Evolutionary conservation across 495 filamentous ascomycete genomes (phyloP).

Genomic region (Penicillium herquei): DNA sequence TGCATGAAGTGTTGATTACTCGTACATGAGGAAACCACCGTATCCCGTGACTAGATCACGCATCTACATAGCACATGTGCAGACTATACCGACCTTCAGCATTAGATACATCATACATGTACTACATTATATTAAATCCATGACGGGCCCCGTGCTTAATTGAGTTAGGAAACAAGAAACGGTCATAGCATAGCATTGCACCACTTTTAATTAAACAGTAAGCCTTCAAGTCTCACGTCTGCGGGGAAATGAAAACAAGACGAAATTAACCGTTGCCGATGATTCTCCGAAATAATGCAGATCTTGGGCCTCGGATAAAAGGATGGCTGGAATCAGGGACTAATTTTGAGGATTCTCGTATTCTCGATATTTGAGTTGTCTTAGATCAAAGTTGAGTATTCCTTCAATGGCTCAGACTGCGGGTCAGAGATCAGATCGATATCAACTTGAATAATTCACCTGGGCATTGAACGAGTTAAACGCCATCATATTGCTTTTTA

Average conservation of each 20-base stretch:
- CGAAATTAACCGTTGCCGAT: conserved; percentile 23
- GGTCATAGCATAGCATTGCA: conserved; percentile 1
- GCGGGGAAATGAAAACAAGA: conserved; percentile 15
- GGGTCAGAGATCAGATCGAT: not conserved
- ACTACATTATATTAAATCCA: not conserved
- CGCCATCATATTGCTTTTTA: conserved; percentile 1
- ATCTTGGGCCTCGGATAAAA: conserved; percentile 5
- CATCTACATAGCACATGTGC: no score
- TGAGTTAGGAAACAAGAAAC: not conserved
- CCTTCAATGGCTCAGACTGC: no score
- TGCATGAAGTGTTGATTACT: not conserved
- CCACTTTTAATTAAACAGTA: not conserved
- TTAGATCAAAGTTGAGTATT: no score
- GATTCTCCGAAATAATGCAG: conserved; percentile 20
- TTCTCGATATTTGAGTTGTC: no score
- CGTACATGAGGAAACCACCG: no score
- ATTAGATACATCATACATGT: no score
- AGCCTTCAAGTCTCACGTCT: not conserved
- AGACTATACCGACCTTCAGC: no score
- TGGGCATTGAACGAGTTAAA: not conserved
- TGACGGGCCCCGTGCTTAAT: not conserved
- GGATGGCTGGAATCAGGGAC: no score
- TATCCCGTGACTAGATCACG: no score
- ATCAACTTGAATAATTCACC: not conserved
- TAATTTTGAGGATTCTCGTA: no score